These are phyloP conservation scores for Aspergillus affinis DNA, from an alignment of 495 filamentous ascomycete genomes.

Conservation along the genomic window DNA sequence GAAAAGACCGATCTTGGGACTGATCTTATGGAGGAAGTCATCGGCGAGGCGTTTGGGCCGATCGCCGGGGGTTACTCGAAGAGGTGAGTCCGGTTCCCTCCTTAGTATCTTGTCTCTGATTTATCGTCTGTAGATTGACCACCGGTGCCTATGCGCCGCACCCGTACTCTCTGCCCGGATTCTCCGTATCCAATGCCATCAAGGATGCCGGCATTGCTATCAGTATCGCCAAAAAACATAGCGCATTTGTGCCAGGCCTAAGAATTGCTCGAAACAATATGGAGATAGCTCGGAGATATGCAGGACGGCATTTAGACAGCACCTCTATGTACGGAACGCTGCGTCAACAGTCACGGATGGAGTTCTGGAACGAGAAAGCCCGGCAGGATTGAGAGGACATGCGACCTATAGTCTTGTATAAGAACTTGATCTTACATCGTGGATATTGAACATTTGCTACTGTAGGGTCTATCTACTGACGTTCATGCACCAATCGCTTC, in stretches of 20 bases:
- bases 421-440: not conserved
- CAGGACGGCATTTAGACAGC: slow-evolving; percentile 44
- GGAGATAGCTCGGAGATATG: slow-evolving; percentile 42
- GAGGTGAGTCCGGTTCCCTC: slow-evolving; percentile 26
- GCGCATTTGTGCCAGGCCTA: slow-evolving; percentile 40
- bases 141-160: slow-evolving; percentile 47
- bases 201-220: slow-evolving; percentile 47
- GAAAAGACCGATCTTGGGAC: slow-evolving; percentile 55
- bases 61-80: slow-evolving; percentile 51
- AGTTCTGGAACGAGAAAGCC: slow-evolving; percentile 50
- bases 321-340: slow-evolving; percentile 47
- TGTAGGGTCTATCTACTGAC: no score
- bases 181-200: slow-evolving; percentile 46
- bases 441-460: not conserved
- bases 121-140: slow-evolving; percentile 33
- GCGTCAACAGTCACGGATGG: slow-evolving; percentile 42
- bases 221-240: slow-evolving; percentile 35
- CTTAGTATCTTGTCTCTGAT: not conserved
- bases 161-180: slow-evolving; percentile 41
- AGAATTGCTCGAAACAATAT: slow-evolving; percentile 39
- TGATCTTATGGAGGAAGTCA: slow-evolving; percentile 48
- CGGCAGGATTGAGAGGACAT: slow-evolving; percentile 19
- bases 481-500: not conserved
- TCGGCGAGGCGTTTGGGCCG: slow-evolving; percentile 51
- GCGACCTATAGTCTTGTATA: slow-evolving; percentile 10